phyloP scores from a whole-genome alignment of 1,139 yeast genomes.

The Pichia sp. region DNA sequence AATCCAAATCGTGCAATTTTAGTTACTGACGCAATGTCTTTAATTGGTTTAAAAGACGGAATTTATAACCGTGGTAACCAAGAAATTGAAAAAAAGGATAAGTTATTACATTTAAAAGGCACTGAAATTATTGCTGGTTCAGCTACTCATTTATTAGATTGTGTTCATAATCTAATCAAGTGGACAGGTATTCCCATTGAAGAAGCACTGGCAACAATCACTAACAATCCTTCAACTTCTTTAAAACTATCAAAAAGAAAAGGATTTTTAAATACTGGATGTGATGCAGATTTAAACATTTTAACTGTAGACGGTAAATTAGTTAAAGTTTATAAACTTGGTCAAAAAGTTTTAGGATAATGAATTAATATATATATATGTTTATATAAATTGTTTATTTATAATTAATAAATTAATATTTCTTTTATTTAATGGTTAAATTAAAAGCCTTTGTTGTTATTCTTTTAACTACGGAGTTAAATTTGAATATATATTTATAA shows the following conservation, averaged over 20 bases:
- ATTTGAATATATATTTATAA: too few relatives aligned
- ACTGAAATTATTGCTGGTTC: conserved; percentile 61
- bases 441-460: too few relatives aligned
- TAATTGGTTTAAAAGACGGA: conserved; percentile 49
- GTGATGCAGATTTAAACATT: conserved; percentile 56
- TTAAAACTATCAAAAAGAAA: conserved; percentile 40
- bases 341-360: conserved; percentile 29
- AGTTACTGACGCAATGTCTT: conserved; percentile 59
- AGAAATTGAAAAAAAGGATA: conserved; percentile 45
- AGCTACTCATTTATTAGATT: conserved; percentile 51
- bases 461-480: too few relatives aligned
- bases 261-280: conserved; percentile 49
- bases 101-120: conserved; percentile 44
- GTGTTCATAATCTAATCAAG: conserved; percentile 46
- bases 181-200: conserved; percentile 50
- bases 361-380: too few relatives aligned
- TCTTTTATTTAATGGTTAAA: too few relatives aligned
- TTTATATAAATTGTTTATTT: too few relatives aligned
- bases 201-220: conserved; percentile 51
- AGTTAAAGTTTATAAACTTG: conserved; percentile 47
- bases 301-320: conserved; percentile 42
- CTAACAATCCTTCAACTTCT: conserved; percentile 51
- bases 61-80: conserved; percentile 45
- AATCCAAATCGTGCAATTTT: conserved; percentile 51
- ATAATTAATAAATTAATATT: too few relatives aligned